phyloP scores from a whole-genome alignment of 805 yeast genomes.

The Nakazawaea populi region DNA sequence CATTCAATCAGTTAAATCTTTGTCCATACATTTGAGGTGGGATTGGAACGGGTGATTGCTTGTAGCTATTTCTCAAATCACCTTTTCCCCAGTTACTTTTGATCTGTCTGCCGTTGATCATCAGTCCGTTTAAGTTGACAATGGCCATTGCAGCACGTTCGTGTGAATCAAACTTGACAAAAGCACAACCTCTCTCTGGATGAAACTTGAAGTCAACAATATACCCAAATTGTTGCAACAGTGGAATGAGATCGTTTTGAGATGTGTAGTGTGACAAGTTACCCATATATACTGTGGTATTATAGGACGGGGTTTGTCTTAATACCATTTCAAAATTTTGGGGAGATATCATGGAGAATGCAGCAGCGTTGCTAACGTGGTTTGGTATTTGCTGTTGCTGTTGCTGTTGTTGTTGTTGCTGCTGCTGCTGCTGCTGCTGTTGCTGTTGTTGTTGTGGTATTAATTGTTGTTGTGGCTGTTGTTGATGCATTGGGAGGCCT shows the following conservation, averaged over 20 bases:
- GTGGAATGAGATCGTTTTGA: constrained; percentile 66
- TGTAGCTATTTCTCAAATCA: constrained; percentile 17
- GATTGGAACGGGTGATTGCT: constrained; percentile 22
- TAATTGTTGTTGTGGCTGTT: constrained; percentile 5
- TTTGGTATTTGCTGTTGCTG: constrained; percentile 4
- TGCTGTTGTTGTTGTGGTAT: constrained; percentile 4
- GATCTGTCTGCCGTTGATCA: constrained; percentile 69
- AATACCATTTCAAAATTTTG: constrained; percentile 65
- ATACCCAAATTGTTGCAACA: constrained; percentile 75
- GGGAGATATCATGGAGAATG: constrained; percentile 32
- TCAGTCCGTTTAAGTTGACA: constrained; percentile 66
- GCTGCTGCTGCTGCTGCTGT: constrained; percentile 12
- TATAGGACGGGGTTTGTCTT: constrained; percentile 78
- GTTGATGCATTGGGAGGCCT: neutral
- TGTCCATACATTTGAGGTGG: constrained; percentile 26
- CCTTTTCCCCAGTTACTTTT: constrained; percentile 87
- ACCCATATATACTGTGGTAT: constrained; percentile 82
- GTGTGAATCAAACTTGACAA: constrained; percentile 80
- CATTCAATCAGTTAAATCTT: constrained; percentile 11
- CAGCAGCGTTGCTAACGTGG: constrained; percentile 13
- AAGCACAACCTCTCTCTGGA: constrained; percentile 83
- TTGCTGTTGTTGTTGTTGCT: constrained; percentile 12
- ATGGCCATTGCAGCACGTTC: constrained; percentile 88
- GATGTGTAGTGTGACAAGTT: constrained; percentile 74
- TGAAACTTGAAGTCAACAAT: constrained; percentile 76